These are phyloP conservation scores for Penicillium bovifimosum DNA, from an alignment of 495 filamentous ascomycete genomes.

Conservation along the genomic window DNA sequence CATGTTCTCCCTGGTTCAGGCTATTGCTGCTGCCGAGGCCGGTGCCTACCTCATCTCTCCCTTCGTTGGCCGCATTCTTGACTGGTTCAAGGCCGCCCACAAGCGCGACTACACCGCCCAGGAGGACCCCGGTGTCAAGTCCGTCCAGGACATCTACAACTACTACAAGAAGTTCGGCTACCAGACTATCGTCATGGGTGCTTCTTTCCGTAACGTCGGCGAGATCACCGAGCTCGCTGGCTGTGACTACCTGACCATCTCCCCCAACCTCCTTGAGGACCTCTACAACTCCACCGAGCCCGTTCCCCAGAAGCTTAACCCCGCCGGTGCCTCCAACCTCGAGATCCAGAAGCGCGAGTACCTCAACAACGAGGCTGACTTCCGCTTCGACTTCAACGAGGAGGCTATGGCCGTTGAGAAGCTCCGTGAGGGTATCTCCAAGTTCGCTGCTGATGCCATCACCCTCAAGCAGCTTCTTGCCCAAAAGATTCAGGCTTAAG, in stretches of 20 bases:
- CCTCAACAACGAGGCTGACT: constrained; percentile 79
- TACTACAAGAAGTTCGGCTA: constrained; percentile 99
- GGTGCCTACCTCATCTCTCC: constrained; percentile 98
- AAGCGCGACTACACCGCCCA: constrained; percentile 84
- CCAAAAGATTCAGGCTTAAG: constrained; percentile 67
- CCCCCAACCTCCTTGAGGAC: constrained; percentile 90
- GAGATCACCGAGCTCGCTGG: constrained; percentile 98
- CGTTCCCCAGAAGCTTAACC: constrained; percentile 91
- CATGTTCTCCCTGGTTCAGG: constrained; percentile 95
- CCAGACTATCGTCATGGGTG: constrained; percentile 99
- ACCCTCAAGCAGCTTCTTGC: constrained; percentile 89
- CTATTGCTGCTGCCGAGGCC: constrained; percentile 93
- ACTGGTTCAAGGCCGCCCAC: constrained; percentile 96
- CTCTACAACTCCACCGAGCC: constrained; percentile 71
- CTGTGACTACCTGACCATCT: constrained; percentile 98
- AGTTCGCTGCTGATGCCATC: constrained; percentile 93
- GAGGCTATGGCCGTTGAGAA: constrained; percentile 99
- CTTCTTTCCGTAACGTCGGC: constrained; percentile 89
- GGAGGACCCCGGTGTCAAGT: constrained; percentile 96
- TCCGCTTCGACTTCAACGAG: constrained; percentile 99
- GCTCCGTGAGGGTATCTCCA: constrained; percentile 96
- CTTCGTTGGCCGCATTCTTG: constrained; percentile 98
- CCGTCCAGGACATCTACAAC: constrained; percentile 94
- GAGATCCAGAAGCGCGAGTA: constrained; percentile 85
- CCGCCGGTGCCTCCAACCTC: constrained; percentile 56